Conservation (phyloP, 306 rosid genomes). For the Hippophae tibetana region DNA sequence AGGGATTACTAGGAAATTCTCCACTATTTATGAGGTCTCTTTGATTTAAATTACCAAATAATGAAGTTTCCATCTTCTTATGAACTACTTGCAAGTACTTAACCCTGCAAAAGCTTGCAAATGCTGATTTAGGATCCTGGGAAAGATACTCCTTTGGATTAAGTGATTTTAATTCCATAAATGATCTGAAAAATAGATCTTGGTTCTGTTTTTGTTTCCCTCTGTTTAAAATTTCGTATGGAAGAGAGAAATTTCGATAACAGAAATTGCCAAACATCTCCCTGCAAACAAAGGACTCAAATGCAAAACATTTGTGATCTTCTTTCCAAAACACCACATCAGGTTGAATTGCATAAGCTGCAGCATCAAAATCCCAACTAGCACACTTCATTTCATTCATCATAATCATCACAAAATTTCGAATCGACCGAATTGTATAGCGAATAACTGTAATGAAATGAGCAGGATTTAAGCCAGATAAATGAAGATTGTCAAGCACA, state of each 20-base stretch:
- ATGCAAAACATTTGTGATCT: slow-evolving; percentile 68
- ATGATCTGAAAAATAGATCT: slow-evolving; percentile 43
- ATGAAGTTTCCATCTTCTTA: slow-evolving; percentile 68
- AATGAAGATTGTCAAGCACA: slow-evolving; percentile 43
- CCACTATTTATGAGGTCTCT: slow-evolving; percentile 52
- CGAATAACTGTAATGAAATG: slow-evolving; percentile 53
- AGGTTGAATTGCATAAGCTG: slow-evolving; percentile 47
- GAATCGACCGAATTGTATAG: slow-evolving; percentile 39
- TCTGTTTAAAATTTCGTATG: slow-evolving; percentile 23
- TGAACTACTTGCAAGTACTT: slow-evolving; percentile 62
- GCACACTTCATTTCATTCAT: slow-evolving; percentile 58
- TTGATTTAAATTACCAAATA: slow-evolving; percentile 51
- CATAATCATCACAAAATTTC: slow-evolving; percentile 49
- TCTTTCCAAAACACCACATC: slow-evolving; percentile 40
- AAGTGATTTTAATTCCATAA: slow-evolving; percentile 51
- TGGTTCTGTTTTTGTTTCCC: slow-evolving; percentile 23
- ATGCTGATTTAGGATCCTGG: slow-evolving; percentile 43
- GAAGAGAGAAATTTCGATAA: slow-evolving; percentile 47
- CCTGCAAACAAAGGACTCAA: slow-evolving; percentile 68
- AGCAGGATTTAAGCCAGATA: slow-evolving; percentile 44
- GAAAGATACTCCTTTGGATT: slow-evolving; percentile 42
- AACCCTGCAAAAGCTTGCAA: slow-evolving; percentile 55
- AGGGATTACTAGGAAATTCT: slow-evolving; percentile 38
- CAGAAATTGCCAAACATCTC: slow-evolving; percentile 77
- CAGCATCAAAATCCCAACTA: slow-evolving; percentile 54